Percentiles rank a stretch among this genome's conserved stretches.
Evolutionary conservation across 805 yeast genomes (phyloP).

Genomic region (Vanderwaltozyma tropicalis): DNA sequence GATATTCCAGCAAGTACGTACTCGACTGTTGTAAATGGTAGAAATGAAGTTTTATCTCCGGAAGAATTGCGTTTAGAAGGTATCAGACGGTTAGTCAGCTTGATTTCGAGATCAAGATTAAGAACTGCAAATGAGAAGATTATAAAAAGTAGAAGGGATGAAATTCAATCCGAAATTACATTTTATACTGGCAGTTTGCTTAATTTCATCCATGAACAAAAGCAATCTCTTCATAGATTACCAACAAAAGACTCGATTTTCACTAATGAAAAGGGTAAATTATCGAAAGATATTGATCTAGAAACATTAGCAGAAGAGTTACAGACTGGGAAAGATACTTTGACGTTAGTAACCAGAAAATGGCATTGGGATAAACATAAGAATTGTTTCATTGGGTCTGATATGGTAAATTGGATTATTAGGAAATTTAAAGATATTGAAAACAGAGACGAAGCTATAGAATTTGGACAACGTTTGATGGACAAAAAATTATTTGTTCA

Average conservation of each 20-base stretch:
- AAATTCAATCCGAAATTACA: constrained; percentile 58
- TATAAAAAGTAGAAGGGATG: constrained; percentile 31
- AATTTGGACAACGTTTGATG: constrained; percentile 72
- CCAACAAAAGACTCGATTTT: constrained; percentile 29
- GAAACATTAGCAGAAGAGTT: constrained; percentile 50
- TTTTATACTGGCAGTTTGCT: constrained; percentile 84
- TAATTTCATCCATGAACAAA: constrained; percentile 47
- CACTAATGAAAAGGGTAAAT: constrained; percentile 24
- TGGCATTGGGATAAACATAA: constrained; percentile 84
- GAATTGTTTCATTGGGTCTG: constrained; percentile 76
- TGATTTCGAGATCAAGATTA: constrained; percentile 49
- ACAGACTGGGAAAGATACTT: constrained; percentile 48
- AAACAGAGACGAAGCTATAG: constrained; percentile 72
- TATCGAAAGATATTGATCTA: constrained; percentile 42
- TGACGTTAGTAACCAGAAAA: constrained; percentile 62
- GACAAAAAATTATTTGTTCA: constrained; percentile 62
- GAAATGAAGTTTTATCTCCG: constrained; percentile 54
- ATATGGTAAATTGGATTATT: constrained; percentile 75
- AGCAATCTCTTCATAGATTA: constrained; percentile 31
- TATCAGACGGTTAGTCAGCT: constrained; percentile 51
- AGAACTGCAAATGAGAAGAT: constrained; percentile 34
- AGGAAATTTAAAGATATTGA: constrained; percentile 71
- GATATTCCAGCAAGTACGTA: constrained; percentile 47
- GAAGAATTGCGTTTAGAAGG: constrained; percentile 96
- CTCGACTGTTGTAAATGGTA: constrained; percentile 32